Evolutionary conservation across 441 rosid genomes (phyloP), one percentile per base, ranked within the genome.

Genomic region (Dalechampia spathulata): DNA sequence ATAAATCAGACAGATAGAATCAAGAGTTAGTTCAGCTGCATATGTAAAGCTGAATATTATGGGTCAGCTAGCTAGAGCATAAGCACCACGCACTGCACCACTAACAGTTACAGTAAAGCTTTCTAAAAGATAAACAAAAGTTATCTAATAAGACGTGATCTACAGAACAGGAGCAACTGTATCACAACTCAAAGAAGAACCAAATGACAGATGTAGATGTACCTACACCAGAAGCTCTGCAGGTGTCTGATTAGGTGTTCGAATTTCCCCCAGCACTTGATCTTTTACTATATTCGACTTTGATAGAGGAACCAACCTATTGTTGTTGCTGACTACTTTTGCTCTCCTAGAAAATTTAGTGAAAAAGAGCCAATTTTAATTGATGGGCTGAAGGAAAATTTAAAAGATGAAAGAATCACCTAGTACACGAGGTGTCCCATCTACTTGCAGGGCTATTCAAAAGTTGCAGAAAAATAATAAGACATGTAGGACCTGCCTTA

Each of bases 331-430:
- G 62, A 83, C 69, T 57, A 77, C 64, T 72, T 78, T 86, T 16
- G 91, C 91, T 78, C 75, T 81, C 74, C 95, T 89, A 77, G 32
- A 36, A 62, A 20, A 52, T 58, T 57, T 66, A 40, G 19, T 17
- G 28, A 25, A 21, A 46, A 68, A 44, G 40, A 8, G 1, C 40
- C 30, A 28, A 26, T 27, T 43, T 51, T 7, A 60, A 54, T 39
- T 50, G 13, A 23, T 44, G 39, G 22, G 23, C 34, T 19, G 16
- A 27, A 59, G 43, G 36, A 50, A 23, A 55, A 16, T 49, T 28
- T 32, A 22, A 61, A 57, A 30, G 14, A 39, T 36, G 28, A 43
- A 57, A 26, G 1, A 61, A n/a, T n/a, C n/a, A n/a, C n/a, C n/a
- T n/a, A n/a, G n/a, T n/a, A n/a, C n/a, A n/a, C n/a, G n/a, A n/a